phyloP scores from a whole-genome alignment of 1,139 yeast genomes.

The Sporopachydermia cereana region DNA sequence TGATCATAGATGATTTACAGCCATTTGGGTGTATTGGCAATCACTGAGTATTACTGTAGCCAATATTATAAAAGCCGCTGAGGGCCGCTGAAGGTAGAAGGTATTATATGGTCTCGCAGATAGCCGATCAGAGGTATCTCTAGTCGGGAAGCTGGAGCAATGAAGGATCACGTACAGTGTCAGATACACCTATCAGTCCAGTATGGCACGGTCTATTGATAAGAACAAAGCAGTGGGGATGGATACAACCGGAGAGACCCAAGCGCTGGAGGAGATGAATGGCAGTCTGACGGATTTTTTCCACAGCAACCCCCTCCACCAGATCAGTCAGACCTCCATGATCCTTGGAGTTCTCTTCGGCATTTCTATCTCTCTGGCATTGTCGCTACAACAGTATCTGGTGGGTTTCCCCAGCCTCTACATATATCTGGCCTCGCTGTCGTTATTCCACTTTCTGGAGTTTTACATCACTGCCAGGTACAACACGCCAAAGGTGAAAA shows the following conservation, averaged over 20 bases:
- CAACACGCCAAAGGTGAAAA: slow-evolving; percentile 54
- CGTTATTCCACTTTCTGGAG: slow-evolving; percentile 70
- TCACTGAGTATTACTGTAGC: too few species aligned
- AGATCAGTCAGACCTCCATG: slow-evolving; percentile 18
- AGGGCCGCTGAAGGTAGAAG: too few species aligned
- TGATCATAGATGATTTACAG: too few species aligned
- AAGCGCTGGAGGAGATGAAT: not conserved
- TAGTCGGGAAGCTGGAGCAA: too few species aligned
- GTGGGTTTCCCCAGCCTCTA: not conserved
- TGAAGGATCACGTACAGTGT: not conserved
- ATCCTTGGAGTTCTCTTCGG: slow-evolving; percentile 31
- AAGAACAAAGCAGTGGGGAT: too few species aligned
- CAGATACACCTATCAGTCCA: not conserved
- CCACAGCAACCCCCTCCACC: slow-evolving; percentile 17
- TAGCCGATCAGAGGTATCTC: too few species aligned
- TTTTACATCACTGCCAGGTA: slow-evolving; percentile 65
- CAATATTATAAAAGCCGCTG: too few species aligned
- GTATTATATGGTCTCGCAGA: too few species aligned
- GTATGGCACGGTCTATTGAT: too few species aligned
- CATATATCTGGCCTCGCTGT: slow-evolving; percentile 40
- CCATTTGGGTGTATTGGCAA: too few species aligned
- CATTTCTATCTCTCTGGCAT: slow-evolving; percentile 19
- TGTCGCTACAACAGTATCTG: not conserved
- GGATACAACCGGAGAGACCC: too few species aligned
- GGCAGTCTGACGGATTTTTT: not conserved